phyloP scores from a whole-genome alignment of 345 rosid species.

The Euphorbia pulcherrima region DNA sequence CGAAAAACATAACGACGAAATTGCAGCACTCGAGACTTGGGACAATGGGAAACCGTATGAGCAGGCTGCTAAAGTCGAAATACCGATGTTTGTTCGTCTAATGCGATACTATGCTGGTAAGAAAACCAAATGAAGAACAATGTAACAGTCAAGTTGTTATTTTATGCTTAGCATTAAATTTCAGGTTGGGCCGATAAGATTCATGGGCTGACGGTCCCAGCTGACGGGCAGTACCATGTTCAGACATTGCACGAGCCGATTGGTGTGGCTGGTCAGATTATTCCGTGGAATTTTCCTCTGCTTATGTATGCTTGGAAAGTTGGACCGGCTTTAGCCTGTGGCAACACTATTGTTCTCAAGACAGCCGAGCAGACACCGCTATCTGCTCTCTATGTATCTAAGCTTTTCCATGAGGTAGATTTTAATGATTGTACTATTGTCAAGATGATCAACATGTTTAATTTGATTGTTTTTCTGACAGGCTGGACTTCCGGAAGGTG shows the following conservation, averaged over 20 bases:
- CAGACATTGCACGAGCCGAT: conserved; percentile 88
- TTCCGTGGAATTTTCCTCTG: conserved; percentile 98
- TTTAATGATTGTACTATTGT: conserved; percentile 8
- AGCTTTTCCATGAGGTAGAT: conserved; percentile 71
- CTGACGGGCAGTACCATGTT: conserved; percentile 69
- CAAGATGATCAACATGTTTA: background rate
- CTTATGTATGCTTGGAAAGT: conserved; percentile 86
- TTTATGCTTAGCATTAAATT: conserved; percentile 1
- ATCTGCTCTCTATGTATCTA: conserved; percentile 59
- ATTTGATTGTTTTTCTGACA: conserved; percentile 22
- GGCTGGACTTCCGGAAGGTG: conserved; percentile 97
- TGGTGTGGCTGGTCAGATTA: conserved; percentile 93
- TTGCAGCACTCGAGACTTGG: conserved; percentile 89
- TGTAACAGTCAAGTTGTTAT: background rate
- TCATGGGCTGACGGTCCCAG: conserved; percentile 78
- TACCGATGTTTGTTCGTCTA: conserved; percentile 63
- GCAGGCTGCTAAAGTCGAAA: conserved; percentile 64
- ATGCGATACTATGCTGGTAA: conserved; percentile 90
- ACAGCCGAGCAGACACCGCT: conserved; percentile 93
- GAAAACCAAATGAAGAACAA: conserved; percentile 10
- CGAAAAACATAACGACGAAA: conserved; percentile 77
- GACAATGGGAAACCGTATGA: conserved; percentile 84
- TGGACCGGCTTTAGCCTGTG: conserved; percentile 89
- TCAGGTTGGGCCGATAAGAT: conserved; percentile 97
- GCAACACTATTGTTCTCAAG: conserved; percentile 82